phyloP scores from a whole-genome alignment of 2,329 filamentous ascomycete species.

The Diaporthe citri region DNA sequence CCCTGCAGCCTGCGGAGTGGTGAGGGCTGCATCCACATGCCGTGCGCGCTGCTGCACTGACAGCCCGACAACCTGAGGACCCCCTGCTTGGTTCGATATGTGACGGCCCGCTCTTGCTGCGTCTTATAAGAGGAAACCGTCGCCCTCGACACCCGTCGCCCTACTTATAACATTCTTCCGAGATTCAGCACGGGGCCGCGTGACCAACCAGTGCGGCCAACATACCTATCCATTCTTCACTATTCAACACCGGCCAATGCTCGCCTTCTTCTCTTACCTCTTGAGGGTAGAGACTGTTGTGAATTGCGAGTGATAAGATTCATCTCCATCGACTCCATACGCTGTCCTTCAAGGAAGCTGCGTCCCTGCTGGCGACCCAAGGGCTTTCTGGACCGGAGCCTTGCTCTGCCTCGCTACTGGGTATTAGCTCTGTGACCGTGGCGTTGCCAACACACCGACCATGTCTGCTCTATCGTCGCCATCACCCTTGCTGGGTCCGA shows the following conservation, averaged over 20 bases:
- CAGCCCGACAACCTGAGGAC: conserved; percentile 22
- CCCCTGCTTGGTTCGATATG: conserved; percentile 23
- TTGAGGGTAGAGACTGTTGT: background rate
- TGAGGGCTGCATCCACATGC: conserved; percentile 35
- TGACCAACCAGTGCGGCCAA: background rate
- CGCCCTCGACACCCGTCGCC: conserved; percentile 1
- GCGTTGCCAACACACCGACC: conserved; percentile 1
- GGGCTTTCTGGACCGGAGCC: background rate
- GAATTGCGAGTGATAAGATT: background rate
- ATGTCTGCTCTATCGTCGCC: conserved; percentile 49
- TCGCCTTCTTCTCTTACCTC: background rate
- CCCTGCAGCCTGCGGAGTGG: conserved; percentile 19
- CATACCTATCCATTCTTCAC: background rate
- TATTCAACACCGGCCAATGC: background rate
- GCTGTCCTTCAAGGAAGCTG: background rate
- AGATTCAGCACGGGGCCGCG: background rate
- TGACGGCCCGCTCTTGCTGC: conserved; percentile 34
- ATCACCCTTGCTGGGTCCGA: conserved; percentile 47
- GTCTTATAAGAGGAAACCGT: conserved; percentile 33
- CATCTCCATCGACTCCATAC: background rate
- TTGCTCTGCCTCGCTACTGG: conserved; percentile 1
- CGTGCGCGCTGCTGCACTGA: conserved; percentile 28
- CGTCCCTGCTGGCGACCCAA: background rate
- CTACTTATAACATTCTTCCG: background rate
- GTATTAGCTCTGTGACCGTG: conserved; percentile 1